Evolutionary conservation across 345 rosid species (phyloP), one percentile per base, ranked within the genome.

Genomic region (Excoecaria cochinchinensis): DNA sequence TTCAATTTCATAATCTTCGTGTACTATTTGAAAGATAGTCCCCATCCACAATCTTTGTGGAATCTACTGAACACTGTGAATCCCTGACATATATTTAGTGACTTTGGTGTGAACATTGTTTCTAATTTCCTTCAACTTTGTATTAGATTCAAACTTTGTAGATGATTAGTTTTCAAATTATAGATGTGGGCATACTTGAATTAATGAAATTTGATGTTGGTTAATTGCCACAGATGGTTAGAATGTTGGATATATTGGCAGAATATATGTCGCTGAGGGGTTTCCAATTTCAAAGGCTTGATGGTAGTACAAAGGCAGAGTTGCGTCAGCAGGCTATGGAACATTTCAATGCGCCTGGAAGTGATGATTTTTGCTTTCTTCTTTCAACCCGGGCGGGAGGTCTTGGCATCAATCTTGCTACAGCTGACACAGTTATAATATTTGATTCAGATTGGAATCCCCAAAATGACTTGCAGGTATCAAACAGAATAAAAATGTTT

Each of bases 381-480:
- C 97, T 96, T 78, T 96, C 99, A 38, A 96, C 99, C 67, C 88
- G 99, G 74, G 99, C 98, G 71, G 99, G 99, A 78, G 99, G 99
- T 77, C 90, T 96, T 75, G 99, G 99, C 70, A 96, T 96, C 77
- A 93, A 96, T 84, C 98, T 96, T 74, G 98, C 98, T 68, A 93
- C 98, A 56, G 99, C 97, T 36, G 97, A 96, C 85, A 93, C 99
- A 48, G 98, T 96, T 77, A 95, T 96, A 71, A 93, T 96, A 84
- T 96, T 96, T 89, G 99, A 96, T 86, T 93, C 98, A 39, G 99
- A 96, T 83, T 96, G 98, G 99, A 96, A 96, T 83, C 98, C 98
- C 12, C 98, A 96, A 82, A 96, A 96, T 86, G 99, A 96, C 86
- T 83, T 96, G 51, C 99, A 96, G 97, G 98, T 96, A 44, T 65